A percentile compares a stretch with the other conserved stretches of the same genome.
phyloP scores from a whole-genome alignment of 768 basidiomycete species.

The Lactifluus piperatus region DNA sequence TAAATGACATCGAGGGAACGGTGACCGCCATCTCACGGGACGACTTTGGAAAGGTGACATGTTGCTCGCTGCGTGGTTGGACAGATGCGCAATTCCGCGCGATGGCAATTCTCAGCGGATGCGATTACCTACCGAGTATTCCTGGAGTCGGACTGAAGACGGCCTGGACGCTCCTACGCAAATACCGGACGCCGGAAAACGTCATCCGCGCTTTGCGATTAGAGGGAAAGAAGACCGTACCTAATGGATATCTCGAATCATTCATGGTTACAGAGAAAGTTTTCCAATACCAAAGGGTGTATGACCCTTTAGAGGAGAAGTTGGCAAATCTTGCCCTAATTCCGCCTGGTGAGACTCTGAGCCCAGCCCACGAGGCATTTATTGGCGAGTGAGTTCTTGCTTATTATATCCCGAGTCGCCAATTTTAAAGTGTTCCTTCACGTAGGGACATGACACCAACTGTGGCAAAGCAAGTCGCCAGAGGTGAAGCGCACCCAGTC shows the following conservation, averaged over 20 bases:
- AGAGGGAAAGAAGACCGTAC: slow-evolving; percentile 81
- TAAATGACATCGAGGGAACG: slow-evolving; percentile 62
- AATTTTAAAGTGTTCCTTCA: slow-evolving; percentile 9
- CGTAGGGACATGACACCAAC: slow-evolving; percentile 53
- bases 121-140: slow-evolving; percentile 89
- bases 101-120: slow-evolving; percentile 90
- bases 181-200: slow-evolving; percentile 80
- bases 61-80: slow-evolving; percentile 82
- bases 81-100: slow-evolving; percentile 82
- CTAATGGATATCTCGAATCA: slow-evolving; percentile 60
- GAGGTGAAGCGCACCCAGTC: slow-evolving; percentile 64
- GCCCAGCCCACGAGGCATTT: slow-evolving; percentile 55
- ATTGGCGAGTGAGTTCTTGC: slow-evolving; percentile 51
- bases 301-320: slow-evolving; percentile 55
- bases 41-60: slow-evolving; percentile 57
- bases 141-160: slow-evolving; percentile 91
- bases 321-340: slow-evolving; percentile 64
- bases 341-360: slow-evolving; percentile 45
- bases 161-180: slow-evolving; percentile 71
- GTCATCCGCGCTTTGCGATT: slow-evolving; percentile 64
- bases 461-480: slow-evolving; percentile 57
- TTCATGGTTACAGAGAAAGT: slow-evolving; percentile 84
- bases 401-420: neutral
- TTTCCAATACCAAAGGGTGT: slow-evolving; percentile 90
- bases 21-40: slow-evolving; percentile 56